Conservation (phyloP, 2,329 filamentous ascomycete genomes). For the Aspergillus terreus region DNA sequence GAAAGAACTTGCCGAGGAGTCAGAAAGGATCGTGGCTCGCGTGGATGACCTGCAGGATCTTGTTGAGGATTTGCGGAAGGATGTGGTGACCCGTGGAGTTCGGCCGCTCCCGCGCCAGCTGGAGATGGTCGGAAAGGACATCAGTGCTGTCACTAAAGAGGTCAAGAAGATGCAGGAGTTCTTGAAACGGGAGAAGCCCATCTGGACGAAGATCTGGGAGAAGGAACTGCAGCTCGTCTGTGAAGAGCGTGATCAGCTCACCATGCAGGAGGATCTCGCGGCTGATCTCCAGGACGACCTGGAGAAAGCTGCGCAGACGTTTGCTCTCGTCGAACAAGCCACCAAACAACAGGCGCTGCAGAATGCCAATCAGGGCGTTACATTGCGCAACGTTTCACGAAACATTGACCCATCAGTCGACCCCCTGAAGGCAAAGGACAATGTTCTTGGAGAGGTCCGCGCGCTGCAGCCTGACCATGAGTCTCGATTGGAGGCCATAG, state of each 20-base stretch:
- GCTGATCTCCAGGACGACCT: constrained; percentile 91
- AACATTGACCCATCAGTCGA: constrained; percentile 56
- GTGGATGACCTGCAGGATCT: constrained; percentile 97
- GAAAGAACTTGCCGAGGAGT: constrained; percentile 80
- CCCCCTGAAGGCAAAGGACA: constrained; percentile 80
- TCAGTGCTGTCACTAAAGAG: constrained; percentile 74
- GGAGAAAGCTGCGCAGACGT: constrained; percentile 89
- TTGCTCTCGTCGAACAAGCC: constrained; percentile 91
- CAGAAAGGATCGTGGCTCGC: constrained; percentile 81
- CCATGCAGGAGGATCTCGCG: constrained; percentile 92
- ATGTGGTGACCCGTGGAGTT: constrained; percentile 89
- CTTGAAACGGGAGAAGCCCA: constrained; percentile 83
- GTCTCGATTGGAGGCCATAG: constrained; percentile 87
- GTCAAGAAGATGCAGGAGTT: constrained; percentile 93
- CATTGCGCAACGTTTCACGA: constrained; percentile 51
- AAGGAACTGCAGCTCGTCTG: constrained; percentile 94
- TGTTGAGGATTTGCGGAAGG: constrained; percentile 94
- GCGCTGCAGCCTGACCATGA: constrained; percentile 94
- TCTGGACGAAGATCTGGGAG: constrained; percentile 99
- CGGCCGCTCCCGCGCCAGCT: constrained; percentile 86
- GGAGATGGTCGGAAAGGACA: constrained; percentile 84
- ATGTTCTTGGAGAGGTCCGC: constrained; percentile 85
- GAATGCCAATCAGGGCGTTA: constrained; percentile 44
- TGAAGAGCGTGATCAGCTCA: constrained; percentile 89
- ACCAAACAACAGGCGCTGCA: constrained; percentile 94